Percentiles rank a stretch among this genome's conserved stretches.
Conservation (phyloP, 108 stramenopile genomes). For the Fragilaria crotonensis region DNA sequence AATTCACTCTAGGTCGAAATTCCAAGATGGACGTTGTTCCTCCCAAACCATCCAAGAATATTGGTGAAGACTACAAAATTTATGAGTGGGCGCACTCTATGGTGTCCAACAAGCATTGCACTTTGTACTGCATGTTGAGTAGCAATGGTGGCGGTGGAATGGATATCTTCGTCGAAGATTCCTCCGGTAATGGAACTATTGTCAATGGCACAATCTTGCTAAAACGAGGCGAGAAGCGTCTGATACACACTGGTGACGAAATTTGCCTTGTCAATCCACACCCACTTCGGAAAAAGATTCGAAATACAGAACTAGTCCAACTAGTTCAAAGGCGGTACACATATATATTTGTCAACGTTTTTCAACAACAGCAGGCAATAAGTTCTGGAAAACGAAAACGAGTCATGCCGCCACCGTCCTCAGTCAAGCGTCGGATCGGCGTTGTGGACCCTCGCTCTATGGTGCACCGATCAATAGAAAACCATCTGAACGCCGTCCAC, state of each 20-base stretch:
- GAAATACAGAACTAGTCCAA: slow-evolving; percentile 21
- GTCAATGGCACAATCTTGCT: slow-evolving; percentile 71
- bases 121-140: slow-evolving; percentile 52
- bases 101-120: slow-evolving; percentile 75
- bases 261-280: slow-evolving; percentile 82
- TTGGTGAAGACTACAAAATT: slow-evolving; percentile 12
- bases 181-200: slow-evolving; percentile 87
- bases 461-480: not conserved
- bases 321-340: slow-evolving; percentile 48
- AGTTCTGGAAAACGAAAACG: not conserved
- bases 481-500: not conserved
- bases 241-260: slow-evolving; percentile 89
- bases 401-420: slow-evolving; percentile 6
- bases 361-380: slow-evolving; percentile 22
- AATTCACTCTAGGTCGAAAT: slow-evolving; percentile 30
- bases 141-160: slow-evolving; percentile 20
- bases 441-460: slow-evolving; percentile 20
- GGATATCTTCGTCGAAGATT: slow-evolving; percentile 86
- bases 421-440: slow-evolving; percentile 1
- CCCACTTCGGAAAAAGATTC: slow-evolving; percentile 44
- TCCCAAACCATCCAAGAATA: slow-evolving; percentile 13
- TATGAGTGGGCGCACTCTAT: slow-evolving; percentile 58
- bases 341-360: slow-evolving; percentile 69
- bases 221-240: slow-evolving; percentile 59
- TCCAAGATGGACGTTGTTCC: slow-evolving; percentile 39